These are phyloP conservation scores for Yamadazyma jaroonii DNA, from an alignment of 1,139 yeast genomes.

Conservation along the genomic window DNA sequence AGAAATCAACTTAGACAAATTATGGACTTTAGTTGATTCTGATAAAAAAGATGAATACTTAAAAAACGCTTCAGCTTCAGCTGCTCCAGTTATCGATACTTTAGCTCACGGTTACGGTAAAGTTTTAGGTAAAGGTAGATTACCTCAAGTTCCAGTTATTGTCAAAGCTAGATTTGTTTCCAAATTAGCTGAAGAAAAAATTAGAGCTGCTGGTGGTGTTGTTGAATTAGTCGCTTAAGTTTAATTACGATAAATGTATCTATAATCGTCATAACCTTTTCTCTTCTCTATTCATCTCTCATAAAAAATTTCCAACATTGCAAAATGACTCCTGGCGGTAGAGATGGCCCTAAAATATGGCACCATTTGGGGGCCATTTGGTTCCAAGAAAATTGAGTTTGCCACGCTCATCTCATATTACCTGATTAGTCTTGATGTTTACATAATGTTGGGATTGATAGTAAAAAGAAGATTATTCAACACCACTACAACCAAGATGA, in stretches of 20 bases:
- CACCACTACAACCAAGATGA: background rate
- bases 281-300: too few species aligned
- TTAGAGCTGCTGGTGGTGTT: conserved; percentile 99
- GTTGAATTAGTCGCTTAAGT: conserved; percentile 96
- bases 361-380: too few species aligned
- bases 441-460: conserved; percentile 4
- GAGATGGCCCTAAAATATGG: too few species aligned
- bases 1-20: conserved; percentile 96
- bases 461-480: background rate
- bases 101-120: conserved; percentile 99
- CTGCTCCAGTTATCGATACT: conserved; percentile 99
- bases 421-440: conserved; percentile 11
- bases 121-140: conserved; percentile 98
- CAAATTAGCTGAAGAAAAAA: conserved; percentile 99
- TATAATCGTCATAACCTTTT: conserved; percentile 4
- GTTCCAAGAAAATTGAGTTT: too few species aligned
- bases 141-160: conserved; percentile 97
- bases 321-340: too few species aligned
- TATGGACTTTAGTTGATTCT: conserved; percentile 95
- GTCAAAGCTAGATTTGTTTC: conserved; percentile 99
- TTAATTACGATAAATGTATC: conserved; percentile 12
- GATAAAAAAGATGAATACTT: conserved; percentile 95
- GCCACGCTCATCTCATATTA: too few species aligned
- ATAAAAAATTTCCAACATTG: too few species aligned
- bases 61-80: conserved; percentile 76